Evolutionary conservation across 345 rosid species (phyloP), one percentile per base, ranked within the genome.

Genomic region (Triadica sebifera): DNA sequence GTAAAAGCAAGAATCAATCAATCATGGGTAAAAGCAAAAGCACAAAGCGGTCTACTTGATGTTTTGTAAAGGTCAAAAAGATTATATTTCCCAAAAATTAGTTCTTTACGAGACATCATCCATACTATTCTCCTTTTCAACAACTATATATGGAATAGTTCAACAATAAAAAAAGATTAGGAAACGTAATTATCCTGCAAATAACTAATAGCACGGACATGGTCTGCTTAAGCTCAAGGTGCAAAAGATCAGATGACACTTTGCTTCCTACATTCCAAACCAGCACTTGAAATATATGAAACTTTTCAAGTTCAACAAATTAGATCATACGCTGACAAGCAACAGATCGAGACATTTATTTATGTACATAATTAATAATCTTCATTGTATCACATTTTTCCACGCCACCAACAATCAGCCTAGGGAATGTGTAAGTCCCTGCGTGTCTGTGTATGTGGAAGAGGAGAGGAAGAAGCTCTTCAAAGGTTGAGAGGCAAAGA

Each of bases 41-140:
- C 69, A 71, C 49, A 67, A 78, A 81, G 79, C 61, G 67, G 75
- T 73, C 60, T 65, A 53, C 80, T 86, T 81, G 74, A 74, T 50
- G 59, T 77, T 77, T 74, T 74, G 66, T 38, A 70, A 86, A 83
- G 81, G 90, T 87, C 90, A 85, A 85, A 82, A 87, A 76, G 88
- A 60, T 83, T 64, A 85, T 76, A 83, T 85, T 82, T 81, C 85
- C 88, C 76, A 74, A 76, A 87, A 85, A 81, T 38, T 3, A 10
- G 29, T 58, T 67, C 82, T 79, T 84, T 82, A 69, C 64, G 71
- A 58, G 84, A 74, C 82, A 78, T 29, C 83, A 70, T 74, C 69
- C 72, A 79, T 74, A 73, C 9, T 12, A 52, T 4, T 56, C 39
- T 53, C 73, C 72, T 61, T 77, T 71, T 74, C 83, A 67, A 77